A percentile compares a stretch with the other conserved stretches of the same genome.
phyloP scores from a whole-genome alignment of 192 early-diverging fungal species.

The Linnemannia schmuckeri region DNA sequence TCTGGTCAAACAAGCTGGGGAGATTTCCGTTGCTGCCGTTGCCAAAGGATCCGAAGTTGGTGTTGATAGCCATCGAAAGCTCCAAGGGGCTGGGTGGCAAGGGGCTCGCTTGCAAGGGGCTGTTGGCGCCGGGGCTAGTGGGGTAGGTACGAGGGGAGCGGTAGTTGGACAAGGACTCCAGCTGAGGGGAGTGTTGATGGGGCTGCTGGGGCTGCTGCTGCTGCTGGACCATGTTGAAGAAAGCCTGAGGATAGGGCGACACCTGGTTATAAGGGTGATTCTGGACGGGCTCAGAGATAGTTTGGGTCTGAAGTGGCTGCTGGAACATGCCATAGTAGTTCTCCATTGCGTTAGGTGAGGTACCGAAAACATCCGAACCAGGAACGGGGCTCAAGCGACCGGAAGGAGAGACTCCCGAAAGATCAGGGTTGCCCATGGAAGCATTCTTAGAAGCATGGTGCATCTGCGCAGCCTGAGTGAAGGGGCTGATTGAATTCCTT shows the following conservation, averaged over 20 bases:
- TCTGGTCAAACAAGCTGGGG: conserved; percentile 34
- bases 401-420: not conserved
- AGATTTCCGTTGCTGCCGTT: conserved; percentile 34
- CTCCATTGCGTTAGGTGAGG: not conserved
- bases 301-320: conserved; percentile 16
- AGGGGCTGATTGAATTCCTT: not conserved
- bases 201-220: not conserved
- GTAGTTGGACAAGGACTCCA: conserved; percentile 15
- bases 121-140: conserved; percentile 28
- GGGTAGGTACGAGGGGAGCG: conserved; percentile 13
- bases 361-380: conserved; percentile 9
- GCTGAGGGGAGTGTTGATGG: conserved; percentile 2
- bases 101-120: conserved; percentile 42
- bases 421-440: not conserved
- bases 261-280: conserved; percentile 36
- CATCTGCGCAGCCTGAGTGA: not conserved
- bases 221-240: conserved; percentile 15
- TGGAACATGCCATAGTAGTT: conserved; percentile 21
- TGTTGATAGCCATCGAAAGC: conserved; percentile 20
- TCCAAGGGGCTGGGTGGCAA: conserved; percentile 50
- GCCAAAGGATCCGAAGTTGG: conserved; percentile 27
- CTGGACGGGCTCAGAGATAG: conserved; percentile 10
- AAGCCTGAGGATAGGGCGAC: conserved; percentile 42
- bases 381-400: conserved; percentile 33
- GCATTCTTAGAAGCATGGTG: not conserved